These are phyloP conservation scores for Logfia minima DNA, from an alignment of 129 eudicot genomes.

Conservation along the genomic window DNA sequence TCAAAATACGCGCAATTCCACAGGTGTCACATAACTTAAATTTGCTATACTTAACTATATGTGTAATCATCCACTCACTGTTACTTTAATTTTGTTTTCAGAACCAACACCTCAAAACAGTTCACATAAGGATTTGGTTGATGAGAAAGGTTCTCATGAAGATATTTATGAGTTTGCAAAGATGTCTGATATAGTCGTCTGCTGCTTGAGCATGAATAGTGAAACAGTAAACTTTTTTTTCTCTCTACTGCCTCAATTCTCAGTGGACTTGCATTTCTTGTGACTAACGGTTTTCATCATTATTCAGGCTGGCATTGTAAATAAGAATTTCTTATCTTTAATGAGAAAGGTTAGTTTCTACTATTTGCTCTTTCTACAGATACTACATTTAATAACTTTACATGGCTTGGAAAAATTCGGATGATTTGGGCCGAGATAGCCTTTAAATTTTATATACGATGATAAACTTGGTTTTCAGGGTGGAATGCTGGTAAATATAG, in stretches of 20 bases:
- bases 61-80: background rate
- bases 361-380: background rate
- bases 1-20: conserved; percentile 20
- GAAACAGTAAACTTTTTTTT: conserved; percentile 56
- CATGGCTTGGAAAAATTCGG: background rate
- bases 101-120: conserved; percentile 33
- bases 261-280: background rate
- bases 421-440: background rate
- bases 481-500: conserved; percentile 65
- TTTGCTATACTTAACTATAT: background rate
- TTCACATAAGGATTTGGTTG: conserved; percentile 55
- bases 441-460: background rate
- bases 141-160: conserved; percentile 72
- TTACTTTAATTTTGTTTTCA: conserved; percentile 18
- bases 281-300: conserved; percentile 7
- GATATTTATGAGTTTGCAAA: conserved; percentile 66
- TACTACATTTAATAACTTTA: background rate
- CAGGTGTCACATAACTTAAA: conserved; percentile 29
- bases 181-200: conserved; percentile 75
- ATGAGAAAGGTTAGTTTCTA: conserved; percentile 71
- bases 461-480: conserved; percentile 46
- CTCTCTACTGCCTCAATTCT: background rate
- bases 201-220: conserved; percentile 79
- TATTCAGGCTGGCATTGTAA: conserved; percentile 71
- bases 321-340: conserved; percentile 60